These are phyloP conservation scores for Schizochytrium sp. DNA, from an alignment of 108 stramenopile genomes.

Conservation along the genomic window DNA sequence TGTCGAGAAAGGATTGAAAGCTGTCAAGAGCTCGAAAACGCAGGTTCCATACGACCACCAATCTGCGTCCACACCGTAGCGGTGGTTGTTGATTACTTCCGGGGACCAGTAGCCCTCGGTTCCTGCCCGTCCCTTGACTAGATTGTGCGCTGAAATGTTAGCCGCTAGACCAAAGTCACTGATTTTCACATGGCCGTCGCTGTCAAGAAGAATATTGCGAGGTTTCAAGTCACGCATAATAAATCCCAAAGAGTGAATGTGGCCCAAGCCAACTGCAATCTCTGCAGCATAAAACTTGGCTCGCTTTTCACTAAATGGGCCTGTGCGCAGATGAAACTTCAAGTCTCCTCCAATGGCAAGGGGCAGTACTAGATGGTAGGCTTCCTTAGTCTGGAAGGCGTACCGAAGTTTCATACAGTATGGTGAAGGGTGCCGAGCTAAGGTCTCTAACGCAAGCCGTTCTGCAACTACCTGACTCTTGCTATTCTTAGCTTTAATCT, in stretches of 20 bases:
- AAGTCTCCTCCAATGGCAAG: conserved; percentile 73
- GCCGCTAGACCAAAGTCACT: conserved; percentile 71
- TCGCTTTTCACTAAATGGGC: conserved; percentile 67
- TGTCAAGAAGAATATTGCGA: conserved; percentile 72
- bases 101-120: conserved; percentile 75
- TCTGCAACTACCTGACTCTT: conserved; percentile 2
- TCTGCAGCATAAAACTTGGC: conserved; percentile 73
- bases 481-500: neutral
- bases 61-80: conserved; percentile 73
- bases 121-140: neutral
- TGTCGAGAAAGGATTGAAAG: conserved; percentile 69
- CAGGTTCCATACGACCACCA: conserved; percentile 76
- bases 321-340: conserved; percentile 45
- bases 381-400: conserved; percentile 72
- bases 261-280: conserved; percentile 70
- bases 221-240: conserved; percentile 78
- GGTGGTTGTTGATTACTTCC: conserved; percentile 64
- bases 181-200: conserved; percentile 74
- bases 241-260: conserved; percentile 73
- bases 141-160: neutral
- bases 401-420: conserved; percentile 74
- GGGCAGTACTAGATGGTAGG: conserved; percentile 71
- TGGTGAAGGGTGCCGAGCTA: conserved; percentile 67
- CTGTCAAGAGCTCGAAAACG: conserved; percentile 72
- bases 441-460: conserved; percentile 62